A percentile compares a stretch with the other conserved stretches of the same genome.
phyloP scores from a whole-genome alignment of 2,329 filamentous ascomycete genomes.

The Apiospora aurea region DNA sequence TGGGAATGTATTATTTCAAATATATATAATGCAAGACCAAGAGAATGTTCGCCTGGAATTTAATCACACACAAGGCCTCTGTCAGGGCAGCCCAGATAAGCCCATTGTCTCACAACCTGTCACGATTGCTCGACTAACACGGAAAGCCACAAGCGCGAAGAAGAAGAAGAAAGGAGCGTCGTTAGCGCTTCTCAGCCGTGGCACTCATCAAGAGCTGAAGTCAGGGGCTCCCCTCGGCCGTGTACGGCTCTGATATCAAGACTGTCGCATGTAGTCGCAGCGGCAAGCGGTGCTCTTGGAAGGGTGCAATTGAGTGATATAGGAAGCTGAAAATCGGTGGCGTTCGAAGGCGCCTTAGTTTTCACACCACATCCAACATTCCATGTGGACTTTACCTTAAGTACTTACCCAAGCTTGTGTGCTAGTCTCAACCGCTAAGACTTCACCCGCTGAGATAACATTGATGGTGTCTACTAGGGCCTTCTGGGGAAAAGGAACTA shows the following conservation, averaged over 20 bases:
- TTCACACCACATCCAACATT: background rate
- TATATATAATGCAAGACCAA: conserved; percentile 3
- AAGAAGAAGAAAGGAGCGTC: background rate
- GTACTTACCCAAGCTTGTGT: background rate
- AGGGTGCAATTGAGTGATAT: background rate
- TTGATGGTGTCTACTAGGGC: background rate
- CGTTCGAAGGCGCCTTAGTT: background rate
- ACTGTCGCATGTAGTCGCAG: background rate
- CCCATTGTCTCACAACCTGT: background rate
- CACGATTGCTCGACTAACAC: background rate
- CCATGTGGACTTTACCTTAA: background rate
- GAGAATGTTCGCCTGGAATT: background rate
- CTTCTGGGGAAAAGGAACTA: background rate
- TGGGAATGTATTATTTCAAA: background rate
- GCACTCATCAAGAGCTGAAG: background rate
- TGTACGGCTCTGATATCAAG: background rate
- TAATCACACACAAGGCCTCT: background rate
- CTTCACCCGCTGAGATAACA: background rate
- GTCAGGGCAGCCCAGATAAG: background rate
- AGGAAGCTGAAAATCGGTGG: conserved; percentile 1
- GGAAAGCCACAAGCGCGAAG: conserved; percentile 6
- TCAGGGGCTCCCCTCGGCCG: background rate
- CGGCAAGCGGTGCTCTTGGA: too few relatives aligned
- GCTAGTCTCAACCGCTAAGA: background rate
- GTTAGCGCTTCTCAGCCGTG: conserved; percentile 3